Conservation (phyloP, 345 rosid genomes). For the Pugionium cornutum region DNA sequence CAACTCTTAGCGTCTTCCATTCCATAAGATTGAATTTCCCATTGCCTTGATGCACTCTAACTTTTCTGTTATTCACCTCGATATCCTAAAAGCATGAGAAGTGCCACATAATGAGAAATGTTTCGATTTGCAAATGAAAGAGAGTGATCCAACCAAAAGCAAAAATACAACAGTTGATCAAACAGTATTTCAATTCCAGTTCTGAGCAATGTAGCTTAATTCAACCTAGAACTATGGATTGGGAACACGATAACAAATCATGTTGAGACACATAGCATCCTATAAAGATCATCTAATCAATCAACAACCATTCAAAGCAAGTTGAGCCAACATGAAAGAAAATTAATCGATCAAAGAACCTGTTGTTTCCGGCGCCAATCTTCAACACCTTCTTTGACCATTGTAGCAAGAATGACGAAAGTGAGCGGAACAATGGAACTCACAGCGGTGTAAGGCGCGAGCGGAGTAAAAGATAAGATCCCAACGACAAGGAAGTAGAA, state of each 20-base stretch:
- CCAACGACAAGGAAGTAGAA: constrained; percentile 79
- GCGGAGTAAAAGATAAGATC: constrained; percentile 66
- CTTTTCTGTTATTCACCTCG: constrained; percentile 81
- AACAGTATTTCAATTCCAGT: background rate
- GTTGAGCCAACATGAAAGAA: background rate
- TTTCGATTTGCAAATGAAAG: background rate
- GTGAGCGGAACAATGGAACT: constrained; percentile 74
- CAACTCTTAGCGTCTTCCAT: constrained; percentile 86
- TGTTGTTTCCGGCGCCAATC: constrained; percentile 84
- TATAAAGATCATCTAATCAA: background rate
- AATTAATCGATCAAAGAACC: constrained; percentile 44
- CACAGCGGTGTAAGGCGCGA: constrained; percentile 69
- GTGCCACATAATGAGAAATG: background rate
- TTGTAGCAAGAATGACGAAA: constrained; percentile 71
- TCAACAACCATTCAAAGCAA: constrained; percentile 3
- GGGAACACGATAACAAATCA: background rate
- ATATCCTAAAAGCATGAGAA: constrained; percentile 53
- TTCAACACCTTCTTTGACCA: constrained; percentile 87
- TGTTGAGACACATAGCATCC: constrained; percentile 12
- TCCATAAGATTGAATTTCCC: constrained; percentile 54
- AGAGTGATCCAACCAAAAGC: constrained; percentile 16
- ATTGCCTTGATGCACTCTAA: constrained; percentile 52
- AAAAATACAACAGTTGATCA: background rate
- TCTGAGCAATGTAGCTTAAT: constrained; percentile 14
- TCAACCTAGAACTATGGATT: constrained; percentile 2